Percentiles rank a stretch among this genome's conserved stretches.
Evolutionary conservation across 805 yeast species (phyloP).

Genomic region (Saturnispora bothae): DNA sequence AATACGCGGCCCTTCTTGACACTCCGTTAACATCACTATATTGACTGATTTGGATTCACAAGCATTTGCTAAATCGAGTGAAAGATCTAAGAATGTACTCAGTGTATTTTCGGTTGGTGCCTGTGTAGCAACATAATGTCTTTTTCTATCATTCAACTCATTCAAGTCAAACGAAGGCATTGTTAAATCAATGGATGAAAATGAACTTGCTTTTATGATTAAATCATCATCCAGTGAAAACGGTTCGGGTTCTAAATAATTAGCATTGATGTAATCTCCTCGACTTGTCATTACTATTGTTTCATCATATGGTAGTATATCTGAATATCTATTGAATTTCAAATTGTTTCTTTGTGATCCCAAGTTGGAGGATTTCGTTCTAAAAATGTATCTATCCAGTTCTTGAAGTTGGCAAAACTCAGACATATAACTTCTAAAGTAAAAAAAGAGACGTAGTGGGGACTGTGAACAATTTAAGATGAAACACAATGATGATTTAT

Average conservation of each 20-base stretch:
- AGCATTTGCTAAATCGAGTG: too few relatives aligned
- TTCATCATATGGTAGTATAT: conserved; percentile 57
- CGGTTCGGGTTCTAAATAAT: conserved; percentile 18
- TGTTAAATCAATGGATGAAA: too few relatives aligned
- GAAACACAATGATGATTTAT: too few relatives aligned
- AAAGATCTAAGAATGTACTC: too few relatives aligned
- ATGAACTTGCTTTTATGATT: too few relatives aligned
- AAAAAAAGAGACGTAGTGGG: background rate
- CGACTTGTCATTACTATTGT: conserved; percentile 32
- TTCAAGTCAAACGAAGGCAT: background rate
- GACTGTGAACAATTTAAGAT: too few relatives aligned
- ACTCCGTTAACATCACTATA: conserved; percentile 66
- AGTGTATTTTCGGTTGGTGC: conserved; percentile 41
- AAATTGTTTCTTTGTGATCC: background rate
- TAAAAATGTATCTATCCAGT: background rate
- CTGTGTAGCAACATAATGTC: conserved; percentile 54
- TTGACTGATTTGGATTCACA: too few relatives aligned
- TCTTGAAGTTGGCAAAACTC: background rate
- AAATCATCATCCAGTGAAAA: too few relatives aligned
- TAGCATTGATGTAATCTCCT: conserved; percentile 32
- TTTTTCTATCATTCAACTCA: background rate
- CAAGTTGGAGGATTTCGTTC: background rate
- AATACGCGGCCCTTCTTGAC: conserved; percentile 31
- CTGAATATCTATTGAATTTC: conserved; percentile 42
- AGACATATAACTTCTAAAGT: background rate